phyloP scores from a whole-genome alignment of 139 green algal genomes.

The Volvox africanus region DNA sequence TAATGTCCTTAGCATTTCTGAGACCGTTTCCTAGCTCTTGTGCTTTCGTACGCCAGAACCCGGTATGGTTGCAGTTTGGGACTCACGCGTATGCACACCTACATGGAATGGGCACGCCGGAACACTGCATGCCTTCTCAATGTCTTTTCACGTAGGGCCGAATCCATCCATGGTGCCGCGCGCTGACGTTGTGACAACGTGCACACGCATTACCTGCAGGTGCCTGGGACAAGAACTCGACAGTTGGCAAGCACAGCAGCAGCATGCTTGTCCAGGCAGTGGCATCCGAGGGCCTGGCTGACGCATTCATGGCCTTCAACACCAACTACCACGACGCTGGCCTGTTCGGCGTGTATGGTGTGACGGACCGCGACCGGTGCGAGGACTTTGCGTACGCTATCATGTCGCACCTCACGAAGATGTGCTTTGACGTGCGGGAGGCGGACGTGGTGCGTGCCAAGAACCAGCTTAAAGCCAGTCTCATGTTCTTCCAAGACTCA shows the following conservation, averaged over 20 bases:
- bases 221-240: constrained; percentile 80
- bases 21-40: too few species aligned
- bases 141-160: too few species aligned
- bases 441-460: constrained; percentile 91
- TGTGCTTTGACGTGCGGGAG: constrained; percentile 92
- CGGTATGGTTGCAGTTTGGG: too few species aligned
- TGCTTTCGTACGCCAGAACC: too few species aligned
- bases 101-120: too few species aligned
- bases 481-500: constrained; percentile 79
- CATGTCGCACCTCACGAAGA: constrained; percentile 81
- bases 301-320: constrained; percentile 97
- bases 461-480: constrained; percentile 95
- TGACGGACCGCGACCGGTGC: constrained; percentile 71
- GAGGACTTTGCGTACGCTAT: constrained; percentile 79
- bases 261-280: constrained; percentile 88
- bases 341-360: constrained; percentile 95
- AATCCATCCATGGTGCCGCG: too few species aligned
- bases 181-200: too few species aligned
- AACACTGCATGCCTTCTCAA: too few species aligned
- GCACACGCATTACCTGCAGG: constrained; percentile 59
- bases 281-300: constrained; percentile 86
- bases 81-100: too few species aligned
- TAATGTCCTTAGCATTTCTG: too few species aligned
- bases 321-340: constrained; percentile 98
- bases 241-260: constrained; percentile 64